Evolutionary conservation across 495 filamentous ascomycete species (phyloP), one percentile per base, ranked within the genome.

Genomic region (Astrothelium subdiscretum): DNA sequence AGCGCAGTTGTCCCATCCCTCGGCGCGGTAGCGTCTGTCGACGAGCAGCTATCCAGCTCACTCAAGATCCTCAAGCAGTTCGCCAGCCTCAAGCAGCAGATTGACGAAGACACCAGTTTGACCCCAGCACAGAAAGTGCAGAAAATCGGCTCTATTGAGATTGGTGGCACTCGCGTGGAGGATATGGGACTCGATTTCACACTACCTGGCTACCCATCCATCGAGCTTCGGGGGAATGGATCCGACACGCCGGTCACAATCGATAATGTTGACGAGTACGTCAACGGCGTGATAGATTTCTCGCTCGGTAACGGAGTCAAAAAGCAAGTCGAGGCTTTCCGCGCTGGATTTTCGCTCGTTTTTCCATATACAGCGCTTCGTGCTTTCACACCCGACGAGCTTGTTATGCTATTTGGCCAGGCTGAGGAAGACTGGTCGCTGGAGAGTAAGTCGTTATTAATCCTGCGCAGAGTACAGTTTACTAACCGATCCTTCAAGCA

Each of bases 391-490:
- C 95, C 95, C 1, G 91, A 87, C 69, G 95, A 99, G 72, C 77
- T 99, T n/a, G 92, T 96, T 32, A 92, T 90, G 82, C 80, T 99
- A 15, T 99, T 99, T 76, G 95, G 95, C 26, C 84, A 87, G 44
- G 85, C 91, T 4, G 90, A 99, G 31, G 95, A 99, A 69, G 95
- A 99, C 69, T 99, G 95, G 95, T 89, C 89, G 27, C 85, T 97
- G 62, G 95, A 97, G 73, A 97, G 89, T 92, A 83, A 84, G 88
- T 76, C 20, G 12, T 32, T 48, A 18, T 59, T 68, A 4, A 31
- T 6, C 22, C 40, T 61, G n/a, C 35, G 32, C 65, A 75, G 61
- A 74, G 59, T 59, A 65, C 22, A 27, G 15, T 20, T 11, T 54
- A 24, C 48, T 54, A 10, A 54, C 24, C 29, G 24, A 26, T 29